phyloP scores from a whole-genome alignment of 371 early-diverging fungal genomes.

The Mucor circinelloides region DNA sequence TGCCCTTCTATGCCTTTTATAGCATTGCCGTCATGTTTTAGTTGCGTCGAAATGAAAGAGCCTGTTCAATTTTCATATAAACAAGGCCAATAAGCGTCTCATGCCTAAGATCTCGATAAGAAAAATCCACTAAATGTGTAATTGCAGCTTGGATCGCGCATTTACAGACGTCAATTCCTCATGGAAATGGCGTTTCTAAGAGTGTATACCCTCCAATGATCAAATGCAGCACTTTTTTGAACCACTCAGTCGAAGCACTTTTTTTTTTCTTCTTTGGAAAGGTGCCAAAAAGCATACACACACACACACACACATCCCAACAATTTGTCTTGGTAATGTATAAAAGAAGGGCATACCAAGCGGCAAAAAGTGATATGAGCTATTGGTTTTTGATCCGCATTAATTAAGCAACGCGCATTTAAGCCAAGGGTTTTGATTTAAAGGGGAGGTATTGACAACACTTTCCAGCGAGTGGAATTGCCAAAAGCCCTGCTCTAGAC shows the following conservation, averaged over 20 bases:
- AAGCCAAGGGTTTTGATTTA: not conserved
- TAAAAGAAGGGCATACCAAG: not conserved
- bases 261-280: not conserved
- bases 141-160: not conserved
- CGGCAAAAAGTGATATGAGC: not conserved
- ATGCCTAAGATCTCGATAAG: not conserved
- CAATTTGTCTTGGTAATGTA: not conserved
- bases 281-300: not conserved
- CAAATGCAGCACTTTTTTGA: not conserved
- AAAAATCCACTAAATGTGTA: not conserved
- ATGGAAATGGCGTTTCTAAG: not conserved
- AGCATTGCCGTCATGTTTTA: not conserved
- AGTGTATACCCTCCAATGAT: not conserved
- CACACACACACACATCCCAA: not conserved
- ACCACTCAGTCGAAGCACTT: not conserved
- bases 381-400: not conserved
- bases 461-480: not conserved
- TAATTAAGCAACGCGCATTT: not conserved
- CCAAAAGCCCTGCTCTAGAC: not conserved
- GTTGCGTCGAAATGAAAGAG: not conserved
- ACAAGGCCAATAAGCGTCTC: not conserved
- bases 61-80: not conserved
- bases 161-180: not conserved
- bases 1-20: not conserved
- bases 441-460: not conserved